Percentiles rank a stretch among this genome's conserved stretches.
phyloP scores from a whole-genome alignment of 176 grass and related monocot genomes.

The Pontederia crassipes region DNA sequence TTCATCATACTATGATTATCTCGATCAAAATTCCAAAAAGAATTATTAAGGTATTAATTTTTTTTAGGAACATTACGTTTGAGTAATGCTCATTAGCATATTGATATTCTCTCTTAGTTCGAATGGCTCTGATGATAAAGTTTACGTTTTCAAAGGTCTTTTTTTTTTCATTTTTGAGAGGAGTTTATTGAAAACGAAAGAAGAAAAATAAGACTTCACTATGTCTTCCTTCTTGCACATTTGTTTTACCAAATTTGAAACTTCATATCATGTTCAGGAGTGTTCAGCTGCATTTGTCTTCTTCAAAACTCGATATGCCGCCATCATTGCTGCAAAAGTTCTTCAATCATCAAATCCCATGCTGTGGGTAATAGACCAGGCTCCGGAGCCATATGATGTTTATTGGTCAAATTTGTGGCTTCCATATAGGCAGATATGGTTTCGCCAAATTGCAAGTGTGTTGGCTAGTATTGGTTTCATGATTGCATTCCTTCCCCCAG shows the following conservation, averaged over 20 bases:
- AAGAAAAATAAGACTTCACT: neutral
- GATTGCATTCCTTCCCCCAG: constrained; percentile 72
- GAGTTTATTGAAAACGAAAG: neutral
- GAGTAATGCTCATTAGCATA: too few species aligned
- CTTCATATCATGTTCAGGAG: constrained; percentile 34
- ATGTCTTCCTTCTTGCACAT: neutral
- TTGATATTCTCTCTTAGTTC: too few species aligned
- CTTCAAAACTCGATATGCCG: constrained; percentile 93
- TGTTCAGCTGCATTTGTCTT: constrained; percentile 83
- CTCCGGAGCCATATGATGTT: constrained; percentile 71
- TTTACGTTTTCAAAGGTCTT: too few species aligned
- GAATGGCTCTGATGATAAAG: too few species aligned
- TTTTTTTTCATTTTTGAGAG: too few species aligned
- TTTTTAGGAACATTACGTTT: too few species aligned
- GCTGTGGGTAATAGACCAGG: constrained; percentile 71
- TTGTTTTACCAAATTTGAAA: neutral
- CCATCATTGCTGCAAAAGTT: constrained; percentile 57
- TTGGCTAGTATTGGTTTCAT: constrained; percentile 58
- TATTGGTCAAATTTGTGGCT: constrained; percentile 94
- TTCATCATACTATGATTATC: too few species aligned
- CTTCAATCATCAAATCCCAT: constrained; percentile 87
- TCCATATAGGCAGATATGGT: constrained; percentile 72
- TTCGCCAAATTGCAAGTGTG: constrained; percentile 50
- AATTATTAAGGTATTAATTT: too few species aligned
- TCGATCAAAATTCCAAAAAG: too few species aligned